Conservation (phyloP, 2,329 filamentous ascomycete species). For the Ophiostoma piceae region DNA sequence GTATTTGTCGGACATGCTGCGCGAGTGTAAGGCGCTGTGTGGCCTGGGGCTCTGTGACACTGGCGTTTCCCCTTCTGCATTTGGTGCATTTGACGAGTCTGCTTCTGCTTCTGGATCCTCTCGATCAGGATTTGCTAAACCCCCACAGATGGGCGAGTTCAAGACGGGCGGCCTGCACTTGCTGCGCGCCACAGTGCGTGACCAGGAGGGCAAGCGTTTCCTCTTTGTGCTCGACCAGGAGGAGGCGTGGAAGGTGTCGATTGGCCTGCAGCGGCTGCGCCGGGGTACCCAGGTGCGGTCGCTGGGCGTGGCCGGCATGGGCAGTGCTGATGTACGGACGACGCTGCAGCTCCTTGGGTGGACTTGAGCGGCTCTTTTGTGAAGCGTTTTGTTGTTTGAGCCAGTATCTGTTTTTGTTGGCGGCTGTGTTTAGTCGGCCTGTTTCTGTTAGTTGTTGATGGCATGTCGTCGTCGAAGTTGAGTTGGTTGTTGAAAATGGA, state of each 20-base stretch:
- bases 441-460: background rate
- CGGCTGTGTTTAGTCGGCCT: background rate
- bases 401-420: background rate
- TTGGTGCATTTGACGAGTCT: constrained; percentile 27
- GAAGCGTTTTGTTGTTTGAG: background rate
- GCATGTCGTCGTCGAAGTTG: background rate
- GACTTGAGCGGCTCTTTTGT: constrained; percentile 29
- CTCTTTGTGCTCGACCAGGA: constrained; percentile 60
- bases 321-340: constrained; percentile 48
- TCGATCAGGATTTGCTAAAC: constrained; percentile 34
- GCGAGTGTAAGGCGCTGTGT: constrained; percentile 60
- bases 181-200: constrained; percentile 57
- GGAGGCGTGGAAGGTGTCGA: constrained; percentile 63
- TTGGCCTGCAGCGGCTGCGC: constrained; percentile 56
- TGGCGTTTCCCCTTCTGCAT: constrained; percentile 32
- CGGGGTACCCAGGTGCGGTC: constrained; percentile 56
- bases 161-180: constrained; percentile 55
- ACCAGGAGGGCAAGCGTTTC: constrained; percentile 62
- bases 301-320: constrained; percentile 54
- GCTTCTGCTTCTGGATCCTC: constrained; percentile 28
- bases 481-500: background rate
- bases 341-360: constrained; percentile 57
- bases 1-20: constrained; percentile 58
- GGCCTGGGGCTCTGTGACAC: constrained; percentile 48
- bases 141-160: constrained; percentile 45